Conservation (phyloP, 208 protist genomes). For the Herpetomonas samuelpessoai region DNA sequence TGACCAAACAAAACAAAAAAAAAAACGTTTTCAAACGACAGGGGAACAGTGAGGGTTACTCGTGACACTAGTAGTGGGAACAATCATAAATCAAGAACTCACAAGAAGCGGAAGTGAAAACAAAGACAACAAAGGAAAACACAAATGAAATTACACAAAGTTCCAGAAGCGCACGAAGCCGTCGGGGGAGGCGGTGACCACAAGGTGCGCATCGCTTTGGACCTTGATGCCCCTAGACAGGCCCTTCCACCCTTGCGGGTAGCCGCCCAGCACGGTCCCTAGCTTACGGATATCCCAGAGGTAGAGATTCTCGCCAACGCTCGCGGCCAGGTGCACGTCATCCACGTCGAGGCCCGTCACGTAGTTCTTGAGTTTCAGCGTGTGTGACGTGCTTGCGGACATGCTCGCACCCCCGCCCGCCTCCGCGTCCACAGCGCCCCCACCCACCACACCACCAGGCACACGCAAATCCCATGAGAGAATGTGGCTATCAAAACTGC, state of each 20-base stretch:
- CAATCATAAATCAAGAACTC: neutral
- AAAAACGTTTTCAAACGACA: neutral
- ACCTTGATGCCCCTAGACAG: conserved; percentile 76
- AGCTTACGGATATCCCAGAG: conserved; percentile 81
- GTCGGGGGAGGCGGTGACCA: conserved; percentile 80
- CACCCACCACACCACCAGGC: conserved; percentile 32
- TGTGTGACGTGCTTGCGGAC: conserved; percentile 48
- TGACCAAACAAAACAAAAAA: conserved; percentile 7
- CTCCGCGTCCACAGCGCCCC: neutral
- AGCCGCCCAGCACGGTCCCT: conserved; percentile 66
- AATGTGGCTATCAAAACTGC: conserved; percentile 76
- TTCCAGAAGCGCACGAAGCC: conserved; percentile 78
- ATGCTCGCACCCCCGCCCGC: conserved; percentile 16
- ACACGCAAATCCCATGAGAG: conserved; percentile 78
- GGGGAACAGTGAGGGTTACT: neutral
- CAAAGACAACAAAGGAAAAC: conserved; percentile 5
- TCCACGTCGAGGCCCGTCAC: conserved; percentile 80
- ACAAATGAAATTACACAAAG: conserved; percentile 46
- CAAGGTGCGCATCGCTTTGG: conserved; percentile 31
- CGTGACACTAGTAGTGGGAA: neutral
- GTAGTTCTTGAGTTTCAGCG: conserved; percentile 77
- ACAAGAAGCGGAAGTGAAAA: neutral
- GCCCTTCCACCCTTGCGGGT: conserved; percentile 75
- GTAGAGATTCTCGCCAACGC: conserved; percentile 81
- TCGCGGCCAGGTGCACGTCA: conserved; percentile 68